Percentiles rank a stretch among this genome's conserved stretches.
Conservation (phyloP, 140 eudicot genomes). For the Stevia rebaudiana region DNA sequence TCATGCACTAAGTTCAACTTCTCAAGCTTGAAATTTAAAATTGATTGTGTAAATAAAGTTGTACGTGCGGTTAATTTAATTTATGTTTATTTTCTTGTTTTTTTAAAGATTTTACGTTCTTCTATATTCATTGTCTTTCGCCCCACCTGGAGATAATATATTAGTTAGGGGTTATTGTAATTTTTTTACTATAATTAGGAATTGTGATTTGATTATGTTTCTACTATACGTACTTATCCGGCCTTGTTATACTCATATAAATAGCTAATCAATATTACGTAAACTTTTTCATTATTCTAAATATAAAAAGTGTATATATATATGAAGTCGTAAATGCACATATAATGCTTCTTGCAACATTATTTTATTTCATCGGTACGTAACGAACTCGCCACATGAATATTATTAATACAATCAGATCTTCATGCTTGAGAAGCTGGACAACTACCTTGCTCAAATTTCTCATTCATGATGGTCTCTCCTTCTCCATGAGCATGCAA, state of each 20-base stretch:
- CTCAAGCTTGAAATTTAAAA: slow-evolving; percentile 22
- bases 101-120: no score
- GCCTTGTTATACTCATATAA: no score
- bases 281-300: no score
- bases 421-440: slow-evolving; percentile 11
- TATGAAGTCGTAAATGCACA: neutral
- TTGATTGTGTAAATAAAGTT: slow-evolving; percentile 17
- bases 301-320: no score
- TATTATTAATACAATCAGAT: neutral
- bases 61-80: slow-evolving; percentile 1
- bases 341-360: neutral
- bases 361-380: slow-evolving; percentile 1
- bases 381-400: neutral
- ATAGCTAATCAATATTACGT: no score
- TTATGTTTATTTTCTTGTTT: no score
- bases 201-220: no score
- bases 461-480: slow-evolving; percentile 39
- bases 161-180: no score
- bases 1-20: slow-evolving; percentile 4
- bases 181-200: no score
- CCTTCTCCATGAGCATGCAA: slow-evolving; percentile 58
- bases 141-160: no score
- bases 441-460: slow-evolving; percentile 17
- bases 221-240: no score
- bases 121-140: no score